These are phyloP conservation scores for Lablab purpureus DNA, from an alignment of 306 rosid genomes.

Conservation along the genomic window DNA sequence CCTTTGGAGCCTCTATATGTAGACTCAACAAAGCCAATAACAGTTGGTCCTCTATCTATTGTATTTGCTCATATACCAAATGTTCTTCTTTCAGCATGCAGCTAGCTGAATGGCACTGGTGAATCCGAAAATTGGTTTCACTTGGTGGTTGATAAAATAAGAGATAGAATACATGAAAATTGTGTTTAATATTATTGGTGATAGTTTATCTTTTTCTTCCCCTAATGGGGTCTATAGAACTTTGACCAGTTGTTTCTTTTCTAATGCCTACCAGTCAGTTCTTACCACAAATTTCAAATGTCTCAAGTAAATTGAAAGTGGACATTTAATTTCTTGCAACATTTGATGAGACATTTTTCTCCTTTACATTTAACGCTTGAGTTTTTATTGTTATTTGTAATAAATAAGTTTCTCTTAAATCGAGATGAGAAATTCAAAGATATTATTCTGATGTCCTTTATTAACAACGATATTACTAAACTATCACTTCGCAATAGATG, in stretches of 20 bases:
- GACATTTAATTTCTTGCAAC: conserved; percentile 16
- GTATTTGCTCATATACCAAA: conserved; percentile 87
- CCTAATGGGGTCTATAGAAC: conserved; percentile 12
- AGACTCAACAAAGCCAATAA: conserved; percentile 65
- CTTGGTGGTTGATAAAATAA: conserved; percentile 41
- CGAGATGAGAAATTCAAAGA: background rate
- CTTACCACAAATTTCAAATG: conserved; percentile 16
- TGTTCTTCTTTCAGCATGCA: conserved; percentile 66
- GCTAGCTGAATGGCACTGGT: conserved; percentile 38
- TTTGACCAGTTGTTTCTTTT: conserved; percentile 19
- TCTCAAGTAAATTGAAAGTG: conserved; percentile 26
- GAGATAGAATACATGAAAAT: conserved; percentile 42
- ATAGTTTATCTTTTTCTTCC: background rate
- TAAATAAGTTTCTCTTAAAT: too few species aligned
- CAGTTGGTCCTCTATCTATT: conserved; percentile 74
- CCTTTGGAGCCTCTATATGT: conserved; percentile 66
- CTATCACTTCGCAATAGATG: background rate
- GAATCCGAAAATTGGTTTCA: conserved; percentile 60
- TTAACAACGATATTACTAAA: background rate
- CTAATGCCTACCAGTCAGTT: conserved; percentile 23
- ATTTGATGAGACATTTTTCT: conserved; percentile 20
- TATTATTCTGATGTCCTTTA: background rate
- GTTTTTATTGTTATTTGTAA: background rate
- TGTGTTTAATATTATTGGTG: conserved; percentile 6
- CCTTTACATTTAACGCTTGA: conserved; percentile 4